phyloP scores from a whole-genome alignment of 192 early-diverging fungal species.

The Phlyctochytrium arcticum region DNA sequence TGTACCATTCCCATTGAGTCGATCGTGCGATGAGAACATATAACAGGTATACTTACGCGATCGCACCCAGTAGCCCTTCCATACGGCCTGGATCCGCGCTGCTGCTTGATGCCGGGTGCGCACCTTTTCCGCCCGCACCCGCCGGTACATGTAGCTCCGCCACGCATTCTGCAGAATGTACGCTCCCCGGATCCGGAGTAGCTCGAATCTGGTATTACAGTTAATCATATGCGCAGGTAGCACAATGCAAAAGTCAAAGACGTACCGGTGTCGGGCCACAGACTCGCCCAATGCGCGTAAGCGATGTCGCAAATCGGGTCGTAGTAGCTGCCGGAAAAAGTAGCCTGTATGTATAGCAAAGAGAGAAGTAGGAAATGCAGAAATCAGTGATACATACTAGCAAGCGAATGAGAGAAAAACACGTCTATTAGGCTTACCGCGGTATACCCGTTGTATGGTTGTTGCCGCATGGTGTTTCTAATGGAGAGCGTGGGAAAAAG shows the following conservation, averaged over 20 bases:
- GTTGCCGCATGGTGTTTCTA: conserved; percentile 45
- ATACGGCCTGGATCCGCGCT: conserved; percentile 50
- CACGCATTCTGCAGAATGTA: conserved; percentile 53
- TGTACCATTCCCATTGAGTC: not conserved
- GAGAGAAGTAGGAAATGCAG: not conserved
- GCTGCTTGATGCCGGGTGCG: conserved; percentile 50
- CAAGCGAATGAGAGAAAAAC: not conserved
- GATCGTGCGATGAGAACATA: not conserved
- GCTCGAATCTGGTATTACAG: conserved; percentile 24
- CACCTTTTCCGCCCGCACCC: conserved; percentile 47
- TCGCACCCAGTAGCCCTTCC: conserved; percentile 58
- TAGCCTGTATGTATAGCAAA: conserved; percentile 30
- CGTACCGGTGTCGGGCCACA: conserved; percentile 36
- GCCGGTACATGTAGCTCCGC: conserved; percentile 34
- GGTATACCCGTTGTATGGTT: conserved; percentile 46
- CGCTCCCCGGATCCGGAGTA: conserved; percentile 41
- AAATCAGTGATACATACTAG: too few relatives aligned
- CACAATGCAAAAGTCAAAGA: not conserved
- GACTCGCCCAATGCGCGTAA: conserved; percentile 42
- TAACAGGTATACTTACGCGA: conserved; percentile 36
- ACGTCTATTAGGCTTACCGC: conserved; percentile 33
- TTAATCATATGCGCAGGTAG: not conserved
- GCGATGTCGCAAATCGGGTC: conserved; percentile 40
- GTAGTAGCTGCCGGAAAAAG: conserved; percentile 42
- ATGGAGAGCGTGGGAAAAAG: too few relatives aligned